Base-by-base conservation (phyloP, 2,329 filamentous ascomycete genomes). In the Aspergillus transmontanensis region DNA sequence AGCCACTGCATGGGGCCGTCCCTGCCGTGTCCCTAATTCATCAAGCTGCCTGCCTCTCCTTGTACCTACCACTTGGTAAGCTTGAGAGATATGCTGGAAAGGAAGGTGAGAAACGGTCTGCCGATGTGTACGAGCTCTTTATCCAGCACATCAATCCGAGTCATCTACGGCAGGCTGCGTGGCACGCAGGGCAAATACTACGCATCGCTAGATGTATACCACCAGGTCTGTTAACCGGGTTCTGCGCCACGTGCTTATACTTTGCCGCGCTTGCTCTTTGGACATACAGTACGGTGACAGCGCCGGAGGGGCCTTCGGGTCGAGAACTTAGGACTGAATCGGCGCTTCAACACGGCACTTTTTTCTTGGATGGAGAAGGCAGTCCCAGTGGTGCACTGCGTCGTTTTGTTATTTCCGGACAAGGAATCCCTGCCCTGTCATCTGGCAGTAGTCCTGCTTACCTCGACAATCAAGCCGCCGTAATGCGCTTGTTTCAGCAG, bases 181-280 rank as follows among this genome's bases (percentile, higher is more conserved):
- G 86, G 85, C 87, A 89, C 67, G 89, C 90, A 1, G 89, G 87
- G 0, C 90, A 91, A 73, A 82, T 90, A 1, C 73, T 92, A 6
- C 84, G 87, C 9, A 84, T 85, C 46, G 89, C 87, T 2, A 85
- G 83, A 69, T 64, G 78, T 55, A 84, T 89, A 55, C 83, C 86
- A 0, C 73, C 78, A 1, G 81, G 83, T 0, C 80, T 84, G 12
- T 75, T 91, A 4, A 85, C 86, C 50, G 87, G 89, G 65, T 91
- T 92, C 72, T 86, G 87, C 65, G 88, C 89, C 0, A 85, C 92
- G 7, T 87, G 86, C 0, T 83, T 91, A 0, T 90, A 91, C 71
- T 89, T 92, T 70, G 89, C 90, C 1, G 85, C 85, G 14, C 79
- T 93, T 5, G 86, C 87, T 0, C 79, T 92, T 46, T 93, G 90